phyloP scores from a whole-genome alignment of 768 basidiomycete genomes.

The Leucocoprinus leucothites region DNA sequence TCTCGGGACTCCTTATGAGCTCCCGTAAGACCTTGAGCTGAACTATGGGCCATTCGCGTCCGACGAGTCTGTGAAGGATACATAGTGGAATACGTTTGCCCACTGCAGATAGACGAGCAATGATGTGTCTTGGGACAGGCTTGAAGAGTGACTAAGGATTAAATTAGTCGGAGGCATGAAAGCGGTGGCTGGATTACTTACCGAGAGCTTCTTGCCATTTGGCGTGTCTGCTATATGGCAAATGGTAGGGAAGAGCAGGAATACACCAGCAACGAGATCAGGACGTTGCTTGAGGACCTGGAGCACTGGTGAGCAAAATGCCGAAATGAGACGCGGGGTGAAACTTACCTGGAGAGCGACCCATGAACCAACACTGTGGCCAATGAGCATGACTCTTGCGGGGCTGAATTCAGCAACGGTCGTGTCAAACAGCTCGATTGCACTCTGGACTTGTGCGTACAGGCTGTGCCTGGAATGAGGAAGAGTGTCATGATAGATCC shows the following conservation, averaged over 20 bases:
- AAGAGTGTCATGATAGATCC: conserved; percentile 20
- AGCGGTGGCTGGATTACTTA: conserved; percentile 28
- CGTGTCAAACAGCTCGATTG: conserved; percentile 51
- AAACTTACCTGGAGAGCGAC: conserved; percentile 51
- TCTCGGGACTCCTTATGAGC: conserved; percentile 48
- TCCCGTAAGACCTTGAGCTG: conserved; percentile 44
- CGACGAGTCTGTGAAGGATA: conserved; percentile 41
- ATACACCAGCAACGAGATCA: conserved; percentile 35
- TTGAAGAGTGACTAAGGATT: conserved; percentile 44
- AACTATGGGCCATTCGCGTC: conserved; percentile 43
- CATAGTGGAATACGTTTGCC: conserved; percentile 35
- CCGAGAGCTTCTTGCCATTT: conserved; percentile 57
- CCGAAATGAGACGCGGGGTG: neutral
- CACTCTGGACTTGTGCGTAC: conserved; percentile 48
- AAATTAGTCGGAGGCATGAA: neutral
- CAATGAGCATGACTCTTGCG: conserved; percentile 44
- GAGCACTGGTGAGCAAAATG: neutral
- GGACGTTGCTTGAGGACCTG: conserved; percentile 52
- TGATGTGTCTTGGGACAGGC: conserved; percentile 37
- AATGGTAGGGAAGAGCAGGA: conserved; percentile 72
- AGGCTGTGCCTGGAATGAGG: conserved; percentile 32
- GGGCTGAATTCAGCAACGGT: conserved; percentile 28
- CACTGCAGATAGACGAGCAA: conserved; percentile 43
- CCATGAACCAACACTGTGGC: conserved; percentile 78
- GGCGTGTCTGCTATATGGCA: conserved; percentile 61